Percentiles rank a stretch among this genome's conserved stretches.
These are phyloP conservation scores for Ophiosphaerella herpotricha DNA, from an alignment of 2,329 filamentous ascomycete species.

Conservation along the genomic window DNA sequence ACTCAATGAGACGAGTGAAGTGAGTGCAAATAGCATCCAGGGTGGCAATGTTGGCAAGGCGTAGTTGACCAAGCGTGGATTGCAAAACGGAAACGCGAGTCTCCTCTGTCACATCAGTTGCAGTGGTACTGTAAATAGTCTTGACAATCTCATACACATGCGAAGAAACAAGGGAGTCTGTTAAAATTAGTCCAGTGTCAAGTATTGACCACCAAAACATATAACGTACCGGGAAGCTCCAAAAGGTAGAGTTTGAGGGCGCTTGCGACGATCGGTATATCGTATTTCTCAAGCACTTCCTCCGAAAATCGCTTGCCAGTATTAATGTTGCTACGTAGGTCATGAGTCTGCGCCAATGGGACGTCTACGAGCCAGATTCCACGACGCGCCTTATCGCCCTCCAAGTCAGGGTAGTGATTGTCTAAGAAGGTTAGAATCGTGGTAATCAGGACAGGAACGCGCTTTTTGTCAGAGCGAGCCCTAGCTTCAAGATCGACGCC, in stretches of 20 bases:
- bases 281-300: slow-evolving; percentile 82
- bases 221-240: slow-evolving; percentile 80
- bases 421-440: slow-evolving; percentile 94
- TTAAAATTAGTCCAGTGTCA: slow-evolving; percentile 22
- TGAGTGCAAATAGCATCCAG: slow-evolving; percentile 97
- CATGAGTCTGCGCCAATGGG: slow-evolving; percentile 80
- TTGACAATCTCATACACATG: slow-evolving; percentile 99
- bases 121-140: slow-evolving; percentile 89
- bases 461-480: slow-evolving; percentile 90
- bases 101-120: slow-evolving; percentile 68
- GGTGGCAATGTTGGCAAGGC: slow-evolving; percentile 97
- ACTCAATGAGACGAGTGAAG: slow-evolving; percentile 93
- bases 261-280: slow-evolving; percentile 91
- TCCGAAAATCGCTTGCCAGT: slow-evolving; percentile 79
- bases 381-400: slow-evolving; percentile 90
- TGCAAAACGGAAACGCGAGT: slow-evolving; percentile 89
- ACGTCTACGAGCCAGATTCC: slow-evolving; percentile 95
- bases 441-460: slow-evolving; percentile 89
- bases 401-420: slow-evolving; percentile 94
- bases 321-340: slow-evolving; percentile 81
- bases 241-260: slow-evolving; percentile 92
- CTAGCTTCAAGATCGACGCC: slow-evolving; percentile 96
- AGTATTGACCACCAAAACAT: neutral
- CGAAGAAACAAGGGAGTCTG: slow-evolving; percentile 96
- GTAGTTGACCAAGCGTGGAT: slow-evolving; percentile 91